Evolutionary conservation across 805 yeast species (phyloP).

Genomic region (Phaffomyces antillensis): DNA sequence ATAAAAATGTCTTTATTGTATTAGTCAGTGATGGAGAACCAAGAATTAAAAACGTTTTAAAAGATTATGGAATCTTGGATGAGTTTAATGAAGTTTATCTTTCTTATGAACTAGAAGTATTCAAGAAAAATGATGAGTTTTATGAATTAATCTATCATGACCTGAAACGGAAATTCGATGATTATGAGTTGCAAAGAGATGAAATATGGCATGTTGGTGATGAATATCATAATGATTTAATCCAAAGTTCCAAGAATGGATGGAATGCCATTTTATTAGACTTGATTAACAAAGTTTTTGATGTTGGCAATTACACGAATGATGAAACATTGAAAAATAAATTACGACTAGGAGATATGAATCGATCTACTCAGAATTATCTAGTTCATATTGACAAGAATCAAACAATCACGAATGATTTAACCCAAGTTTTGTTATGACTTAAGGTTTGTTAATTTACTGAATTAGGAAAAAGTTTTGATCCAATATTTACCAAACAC

Average conservation of each 20-base stretch:
- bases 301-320: no score
- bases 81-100: constrained; percentile 40
- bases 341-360: no score
- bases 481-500: no score
- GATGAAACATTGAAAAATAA: no score
- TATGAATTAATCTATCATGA: constrained; percentile 34
- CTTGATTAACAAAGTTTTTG: neutral
- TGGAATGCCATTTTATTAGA: constrained; percentile 56
- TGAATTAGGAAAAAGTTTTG: no score
- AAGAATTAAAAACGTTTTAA: constrained; percentile 37
- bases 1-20: constrained; percentile 31
- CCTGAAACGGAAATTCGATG: constrained; percentile 17
- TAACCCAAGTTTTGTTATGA: no score
- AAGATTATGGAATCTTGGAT: constrained; percentile 37
- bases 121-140: constrained; percentile 46
- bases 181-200: constrained; percentile 13
- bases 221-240: constrained; percentile 45
- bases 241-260: constrained; percentile 46
- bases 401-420: no score
- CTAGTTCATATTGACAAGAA: no score
- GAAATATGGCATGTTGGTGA: constrained; percentile 66
- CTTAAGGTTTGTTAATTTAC: no score
- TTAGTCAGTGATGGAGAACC: constrained; percentile 60
- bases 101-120: constrained; percentile 48
- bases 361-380: no score